Evolutionary conservation across 176 grass and related monocot genomes (phyloP).

Genomic region (Rhynchospora pubera): DNA sequence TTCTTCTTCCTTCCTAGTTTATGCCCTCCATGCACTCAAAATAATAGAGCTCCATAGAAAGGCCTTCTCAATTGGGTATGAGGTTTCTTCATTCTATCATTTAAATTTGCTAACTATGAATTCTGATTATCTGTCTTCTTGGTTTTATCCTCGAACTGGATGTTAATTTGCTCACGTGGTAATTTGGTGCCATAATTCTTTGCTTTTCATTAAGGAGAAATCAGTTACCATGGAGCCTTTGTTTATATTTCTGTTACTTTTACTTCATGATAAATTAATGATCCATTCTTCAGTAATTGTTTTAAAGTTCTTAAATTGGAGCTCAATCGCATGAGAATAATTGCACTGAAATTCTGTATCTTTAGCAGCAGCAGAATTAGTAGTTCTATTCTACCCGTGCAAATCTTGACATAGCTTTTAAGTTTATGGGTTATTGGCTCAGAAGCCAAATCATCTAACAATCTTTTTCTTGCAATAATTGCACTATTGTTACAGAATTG

Average conservation of each 20-base stretch:
- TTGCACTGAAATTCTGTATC: neutral
- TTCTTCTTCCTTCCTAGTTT: neutral
- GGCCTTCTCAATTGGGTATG: conserved; percentile 17
- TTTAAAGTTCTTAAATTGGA: neutral
- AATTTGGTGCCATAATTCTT: neutral
- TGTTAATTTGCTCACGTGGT: neutral
- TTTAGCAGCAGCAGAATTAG: too few relatives aligned
- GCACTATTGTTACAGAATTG: neutral
- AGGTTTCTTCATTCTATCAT: neutral
- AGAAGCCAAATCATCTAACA: neutral
- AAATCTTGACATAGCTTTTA: neutral
- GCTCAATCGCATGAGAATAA: neutral
- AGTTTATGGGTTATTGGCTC: neutral
- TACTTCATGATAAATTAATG: neutral
- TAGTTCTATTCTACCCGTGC: too few relatives aligned
- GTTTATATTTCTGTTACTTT: neutral
- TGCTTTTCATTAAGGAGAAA: neutral
- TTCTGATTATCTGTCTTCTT: neutral
- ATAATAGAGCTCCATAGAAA: neutral
- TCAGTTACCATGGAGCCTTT: neutral
- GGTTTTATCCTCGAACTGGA: neutral
- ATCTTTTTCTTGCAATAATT: neutral
- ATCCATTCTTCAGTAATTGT: neutral
- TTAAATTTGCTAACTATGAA: neutral
- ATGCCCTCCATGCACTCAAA: neutral